Conservation (phyloP, 768 basidiomycete species). For the Lactarius trivialis region DNA sequence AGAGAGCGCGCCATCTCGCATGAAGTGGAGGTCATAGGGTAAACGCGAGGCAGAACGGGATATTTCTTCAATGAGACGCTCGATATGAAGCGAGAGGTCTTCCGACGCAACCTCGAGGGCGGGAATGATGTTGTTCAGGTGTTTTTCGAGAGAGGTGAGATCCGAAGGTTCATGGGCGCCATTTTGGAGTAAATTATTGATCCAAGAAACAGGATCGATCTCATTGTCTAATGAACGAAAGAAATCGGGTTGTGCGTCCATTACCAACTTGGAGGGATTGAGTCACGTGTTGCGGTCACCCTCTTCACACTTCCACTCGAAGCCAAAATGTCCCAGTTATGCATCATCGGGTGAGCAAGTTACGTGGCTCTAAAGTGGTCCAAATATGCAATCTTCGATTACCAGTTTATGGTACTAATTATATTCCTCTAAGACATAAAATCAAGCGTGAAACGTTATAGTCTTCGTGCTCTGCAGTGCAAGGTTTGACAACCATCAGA, state of each 20-base stretch:
- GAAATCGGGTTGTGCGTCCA: conserved; percentile 3
- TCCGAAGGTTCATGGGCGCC: conserved; percentile 7
- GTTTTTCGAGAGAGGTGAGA: conserved; percentile 54
- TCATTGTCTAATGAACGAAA: conserved; percentile 25
- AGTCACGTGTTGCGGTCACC: no score
- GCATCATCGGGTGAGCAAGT: no score
- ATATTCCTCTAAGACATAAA: no score
- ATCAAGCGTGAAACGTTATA: no score
- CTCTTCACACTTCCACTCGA: no score
- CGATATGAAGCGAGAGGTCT: conserved; percentile 82
- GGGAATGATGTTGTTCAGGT: conserved; percentile 67
- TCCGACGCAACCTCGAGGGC: conserved; percentile 81
- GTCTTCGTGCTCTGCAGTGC: no score
- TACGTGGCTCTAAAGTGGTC: no score
- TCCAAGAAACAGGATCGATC: conserved; percentile 29
- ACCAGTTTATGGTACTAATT: no score
- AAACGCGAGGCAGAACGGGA: conserved; percentile 86
- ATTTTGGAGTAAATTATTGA: conserved; percentile 27
- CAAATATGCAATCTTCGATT: no score
- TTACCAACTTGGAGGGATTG: background rate
- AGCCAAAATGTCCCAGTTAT: no score
- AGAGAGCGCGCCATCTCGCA: conserved; percentile 83
- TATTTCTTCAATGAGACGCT: conserved; percentile 87
- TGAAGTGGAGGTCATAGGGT: conserved; percentile 94
- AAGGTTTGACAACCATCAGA: no score